phyloP scores from a whole-genome alignment of 805 yeast genomes.

The Pichia manshurica region DNA sequence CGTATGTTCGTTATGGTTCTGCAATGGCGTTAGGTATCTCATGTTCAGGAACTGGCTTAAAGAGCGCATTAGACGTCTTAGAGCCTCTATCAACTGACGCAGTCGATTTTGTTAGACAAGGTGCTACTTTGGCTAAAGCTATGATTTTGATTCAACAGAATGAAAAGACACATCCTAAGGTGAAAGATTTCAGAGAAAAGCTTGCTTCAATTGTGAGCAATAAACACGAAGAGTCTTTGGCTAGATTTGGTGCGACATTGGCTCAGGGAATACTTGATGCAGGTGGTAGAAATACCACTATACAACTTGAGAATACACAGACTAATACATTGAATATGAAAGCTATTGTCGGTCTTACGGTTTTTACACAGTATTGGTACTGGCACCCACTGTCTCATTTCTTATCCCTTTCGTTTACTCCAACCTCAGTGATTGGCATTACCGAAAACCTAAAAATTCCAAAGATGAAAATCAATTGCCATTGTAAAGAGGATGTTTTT shows the following conservation, averaged over 20 bases:
- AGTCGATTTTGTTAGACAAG: constrained; percentile 96
- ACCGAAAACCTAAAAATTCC: constrained; percentile 83
- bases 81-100: constrained; percentile 92
- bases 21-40: constrained; percentile 96
- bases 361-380: constrained; percentile 93
- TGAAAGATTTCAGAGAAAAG: constrained; percentile 66
- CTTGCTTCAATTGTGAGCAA: constrained; percentile 72
- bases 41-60: constrained; percentile 89
- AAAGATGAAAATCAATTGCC: constrained; percentile 72
- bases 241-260: constrained; percentile 94
- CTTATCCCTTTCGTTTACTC: constrained; percentile 83
- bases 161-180: constrained; percentile 76
- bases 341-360: constrained; percentile 86
- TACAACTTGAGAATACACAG: constrained; percentile 79
- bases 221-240: constrained; percentile 94
- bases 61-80: constrained; percentile 84
- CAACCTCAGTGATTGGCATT: constrained; percentile 86
- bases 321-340: constrained; percentile 86
- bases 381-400: constrained; percentile 98
- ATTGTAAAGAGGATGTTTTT: constrained; percentile 71
- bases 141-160: constrained; percentile 87
- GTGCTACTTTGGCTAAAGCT: constrained; percentile 87
- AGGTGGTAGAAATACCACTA: constrained; percentile 97
- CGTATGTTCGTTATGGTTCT: constrained; percentile 97
- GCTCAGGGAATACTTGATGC: constrained; percentile 98